Conservation (phyloP, 371 early-diverging fungal species). For the Umbelopsis sp. region DNA sequence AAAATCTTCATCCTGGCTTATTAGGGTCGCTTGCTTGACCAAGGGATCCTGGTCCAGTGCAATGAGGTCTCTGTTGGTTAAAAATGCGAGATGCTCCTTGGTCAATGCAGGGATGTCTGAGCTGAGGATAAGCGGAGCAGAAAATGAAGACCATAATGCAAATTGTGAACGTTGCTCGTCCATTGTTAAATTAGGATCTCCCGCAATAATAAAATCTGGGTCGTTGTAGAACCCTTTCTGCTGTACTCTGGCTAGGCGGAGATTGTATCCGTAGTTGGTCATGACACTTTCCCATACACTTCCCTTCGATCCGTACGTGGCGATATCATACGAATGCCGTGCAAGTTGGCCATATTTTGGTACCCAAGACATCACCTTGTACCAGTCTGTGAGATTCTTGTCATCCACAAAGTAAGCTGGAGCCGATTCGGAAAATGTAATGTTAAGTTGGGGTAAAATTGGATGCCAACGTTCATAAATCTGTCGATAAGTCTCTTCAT, state of each 20-base stretch:
- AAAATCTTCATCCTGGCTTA: conserved; percentile 11
- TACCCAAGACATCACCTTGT: conserved; percentile 39
- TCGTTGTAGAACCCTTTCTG: conserved; percentile 42
- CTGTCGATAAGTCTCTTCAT: conserved; percentile 33
- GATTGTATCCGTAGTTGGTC: conserved; percentile 37
- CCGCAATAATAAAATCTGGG: conserved; percentile 40
- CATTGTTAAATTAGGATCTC: conserved; percentile 31
- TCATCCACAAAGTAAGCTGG: conserved; percentile 37
- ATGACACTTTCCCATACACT: conserved; percentile 33
- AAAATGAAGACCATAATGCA: conserved; percentile 38
- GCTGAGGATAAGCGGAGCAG: conserved; percentile 40
- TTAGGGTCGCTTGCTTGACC: conserved; percentile 19
- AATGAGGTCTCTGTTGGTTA: conserved; percentile 38
- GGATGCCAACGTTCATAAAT: conserved; percentile 27
- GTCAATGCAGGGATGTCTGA: conserved; percentile 29
- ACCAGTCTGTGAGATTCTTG: conserved; percentile 35
- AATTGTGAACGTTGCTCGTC: conserved; percentile 41
- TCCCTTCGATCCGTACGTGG: conserved; percentile 30
- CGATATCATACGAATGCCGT: conserved; percentile 37
- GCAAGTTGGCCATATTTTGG: conserved; percentile 38
- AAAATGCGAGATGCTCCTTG: conserved; percentile 25
- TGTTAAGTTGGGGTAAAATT: conserved; percentile 27
- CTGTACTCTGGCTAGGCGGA: conserved; percentile 37
- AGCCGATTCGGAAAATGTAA: conserved; percentile 34
- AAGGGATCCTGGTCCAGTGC: conserved; percentile 39